A percentile compares a stretch with the other conserved stretches of the same genome.
These are phyloP conservation scores for Phascolomyces articulosus DNA, from an alignment of 371 early-diverging fungal species.

Conservation along the genomic window DNA sequence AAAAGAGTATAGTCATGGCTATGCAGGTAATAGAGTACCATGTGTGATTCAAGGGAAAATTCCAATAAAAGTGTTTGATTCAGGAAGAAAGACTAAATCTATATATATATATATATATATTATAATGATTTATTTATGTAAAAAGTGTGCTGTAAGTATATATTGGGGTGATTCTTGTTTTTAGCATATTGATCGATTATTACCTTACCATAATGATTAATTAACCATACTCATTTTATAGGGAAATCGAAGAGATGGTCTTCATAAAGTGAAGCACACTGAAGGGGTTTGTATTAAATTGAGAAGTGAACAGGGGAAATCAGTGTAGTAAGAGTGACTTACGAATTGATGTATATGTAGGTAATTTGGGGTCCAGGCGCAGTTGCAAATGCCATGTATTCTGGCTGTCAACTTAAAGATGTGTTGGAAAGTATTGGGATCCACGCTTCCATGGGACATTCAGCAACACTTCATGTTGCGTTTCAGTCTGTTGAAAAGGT, in stretches of 20 bases:
- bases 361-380: conserved; percentile 84
- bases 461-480: conserved; percentile 65
- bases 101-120: not conserved
- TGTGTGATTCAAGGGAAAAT: no score
- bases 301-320: no score
- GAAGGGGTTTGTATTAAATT: conserved; percentile 59
- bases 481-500: conserved; percentile 78
- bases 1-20: conserved; percentile 38
- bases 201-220: conserved; percentile 30
- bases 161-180: no score
- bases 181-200: conserved; percentile 31
- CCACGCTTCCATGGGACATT: conserved; percentile 32
- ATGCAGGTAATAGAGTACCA: conserved; percentile 44
- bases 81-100: not conserved
- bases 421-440: conserved; percentile 63
- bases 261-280: conserved; percentile 75
- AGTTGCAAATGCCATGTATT: conserved; percentile 78
- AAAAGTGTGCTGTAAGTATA: not conserved
- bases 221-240: conserved; percentile 14
- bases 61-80: no score
- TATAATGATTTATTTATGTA: not conserved
- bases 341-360: conserved; percentile 11
- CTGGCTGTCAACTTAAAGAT: conserved; percentile 77
- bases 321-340: no score
- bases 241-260: conserved; percentile 85